Percentiles rank a stretch among this genome's conserved stretches.
phyloP scores from a whole-genome alignment of 305 asterid genomes.

The Fraxinus sp. region DNA sequence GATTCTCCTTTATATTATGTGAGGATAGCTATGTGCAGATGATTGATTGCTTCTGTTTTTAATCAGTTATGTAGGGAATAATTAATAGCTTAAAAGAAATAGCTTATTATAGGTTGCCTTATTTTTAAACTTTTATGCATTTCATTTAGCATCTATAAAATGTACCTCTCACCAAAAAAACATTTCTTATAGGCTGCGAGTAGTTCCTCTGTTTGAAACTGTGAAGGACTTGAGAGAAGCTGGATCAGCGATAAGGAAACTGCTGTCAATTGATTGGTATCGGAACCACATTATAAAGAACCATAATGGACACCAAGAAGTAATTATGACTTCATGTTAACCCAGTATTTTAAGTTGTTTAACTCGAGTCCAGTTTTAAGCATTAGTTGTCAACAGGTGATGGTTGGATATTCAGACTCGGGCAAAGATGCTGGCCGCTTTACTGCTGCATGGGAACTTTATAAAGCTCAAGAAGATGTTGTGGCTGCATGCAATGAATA shows the following conservation, averaged over 20 bases:
- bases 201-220: constrained; percentile 94
- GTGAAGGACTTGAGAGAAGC: constrained; percentile 96
- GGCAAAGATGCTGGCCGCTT: constrained; percentile 86
- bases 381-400: constrained; percentile 44
- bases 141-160: background rate
- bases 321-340: constrained; percentile 23
- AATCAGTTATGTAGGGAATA: background rate
- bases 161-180: constrained; percentile 17
- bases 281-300: constrained; percentile 68
- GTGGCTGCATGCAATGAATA: constrained; percentile 73
- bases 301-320: constrained; percentile 96
- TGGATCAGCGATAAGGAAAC: constrained; percentile 79
- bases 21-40: background rate
- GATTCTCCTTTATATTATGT: background rate
- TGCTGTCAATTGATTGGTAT: constrained; percentile 89
- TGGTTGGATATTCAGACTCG: constrained; percentile 88
- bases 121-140: background rate
- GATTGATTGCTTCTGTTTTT: background rate
- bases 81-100: background rate
- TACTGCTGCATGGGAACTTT: constrained; percentile 83
- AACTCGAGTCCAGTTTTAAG: background rate
- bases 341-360: background rate
- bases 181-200: constrained; percentile 61
- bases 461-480: constrained; percentile 85
- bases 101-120: background rate